These are phyloP conservation scores for Penicillium goetzii DNA, from an alignment of 495 filamentous ascomycete species.

Conservation along the genomic window DNA sequence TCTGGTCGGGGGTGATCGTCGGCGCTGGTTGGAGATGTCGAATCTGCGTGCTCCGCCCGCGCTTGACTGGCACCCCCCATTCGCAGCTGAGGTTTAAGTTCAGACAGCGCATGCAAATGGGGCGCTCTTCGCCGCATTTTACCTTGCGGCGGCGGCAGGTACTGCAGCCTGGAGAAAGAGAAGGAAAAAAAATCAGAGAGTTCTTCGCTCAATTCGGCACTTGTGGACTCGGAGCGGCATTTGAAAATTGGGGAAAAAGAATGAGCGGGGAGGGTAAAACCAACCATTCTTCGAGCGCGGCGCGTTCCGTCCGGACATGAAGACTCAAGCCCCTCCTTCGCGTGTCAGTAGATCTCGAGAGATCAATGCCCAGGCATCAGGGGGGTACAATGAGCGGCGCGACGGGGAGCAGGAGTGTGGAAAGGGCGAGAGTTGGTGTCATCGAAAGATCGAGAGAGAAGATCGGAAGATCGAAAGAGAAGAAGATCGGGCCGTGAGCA, in stretches of 20 bases:
- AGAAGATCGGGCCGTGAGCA: not conserved
- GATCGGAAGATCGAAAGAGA: not conserved
- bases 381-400: not conserved
- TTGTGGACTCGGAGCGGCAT: constrained; percentile 9
- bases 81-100: constrained; percentile 40
- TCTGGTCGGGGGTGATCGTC: constrained; percentile 13
- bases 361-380: constrained; percentile 21
- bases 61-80: constrained; percentile 44
- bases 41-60: constrained; percentile 33
- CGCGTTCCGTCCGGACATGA: constrained; percentile 50
- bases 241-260: constrained; percentile 10
- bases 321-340: constrained; percentile 32
- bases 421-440: not conserved
- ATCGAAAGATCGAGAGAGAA: not conserved
- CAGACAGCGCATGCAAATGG: constrained; percentile 51
- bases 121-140: constrained; percentile 58
- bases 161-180: constrained; percentile 42
- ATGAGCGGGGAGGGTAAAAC: not conserved
- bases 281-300: constrained; percentile 52
- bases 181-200: not conserved
- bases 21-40: constrained; percentile 40
- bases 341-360: constrained; percentile 7
- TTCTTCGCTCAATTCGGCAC: constrained; percentile 5
- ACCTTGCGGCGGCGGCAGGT: constrained; percentile 61
- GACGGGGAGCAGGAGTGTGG: not conserved